Base-by-base conservation (phyloP, 345 rosid genomes). In the Luvunga scandens region DNA sequence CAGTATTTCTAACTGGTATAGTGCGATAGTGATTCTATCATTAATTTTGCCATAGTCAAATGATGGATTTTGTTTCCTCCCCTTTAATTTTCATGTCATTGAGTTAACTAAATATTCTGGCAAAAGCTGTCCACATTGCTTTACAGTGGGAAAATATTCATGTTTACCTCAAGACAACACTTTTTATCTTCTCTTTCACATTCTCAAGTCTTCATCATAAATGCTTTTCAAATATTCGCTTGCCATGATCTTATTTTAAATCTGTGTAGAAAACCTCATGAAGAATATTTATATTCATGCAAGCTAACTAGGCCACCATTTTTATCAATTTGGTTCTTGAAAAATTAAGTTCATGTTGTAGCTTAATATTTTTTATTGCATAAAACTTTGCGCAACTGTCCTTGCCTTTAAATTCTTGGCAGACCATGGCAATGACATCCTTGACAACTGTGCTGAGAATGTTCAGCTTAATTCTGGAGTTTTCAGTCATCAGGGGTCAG, bases 1-100 rank as follows among this genome's bases (percentile, higher is more conserved):
- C 85, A 0, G 93, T 95, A 34, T 92, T 90, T 83, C 89, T 95
- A 76, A 92, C 97, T 70, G 98, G 97, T 91, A 79, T 25, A 30
- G 25, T 73, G 13, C 27, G 71, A 21, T 22, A 24, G 60, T 18
- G 55, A 57, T 67, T 78, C 21, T 25, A 36, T 73, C 18, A 1
- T 45, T 34, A 39, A 56, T 64, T 60, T 68, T 75, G 14, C 13
- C 27, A 22, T 18, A 63, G 7, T 31, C 48, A 6, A n/a, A 28
- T 36, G n/a, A 4, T n/a, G 19, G 24, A 45, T 45, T 18, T 59
- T n/a, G n/a, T 50, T 45, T 24, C 13, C 7, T 28, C 9, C 7
- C 38, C 36, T 39, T 9, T 38, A 13, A 45, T 2, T 21, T 19
- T 57, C 21, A 62, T 24, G 33, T 75, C 62, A 18, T 16, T 60